These are phyloP conservation scores for Chaetomium strumarium DNA, from an alignment of 2,329 filamentous ascomycete genomes.

Conservation along the genomic window DNA sequence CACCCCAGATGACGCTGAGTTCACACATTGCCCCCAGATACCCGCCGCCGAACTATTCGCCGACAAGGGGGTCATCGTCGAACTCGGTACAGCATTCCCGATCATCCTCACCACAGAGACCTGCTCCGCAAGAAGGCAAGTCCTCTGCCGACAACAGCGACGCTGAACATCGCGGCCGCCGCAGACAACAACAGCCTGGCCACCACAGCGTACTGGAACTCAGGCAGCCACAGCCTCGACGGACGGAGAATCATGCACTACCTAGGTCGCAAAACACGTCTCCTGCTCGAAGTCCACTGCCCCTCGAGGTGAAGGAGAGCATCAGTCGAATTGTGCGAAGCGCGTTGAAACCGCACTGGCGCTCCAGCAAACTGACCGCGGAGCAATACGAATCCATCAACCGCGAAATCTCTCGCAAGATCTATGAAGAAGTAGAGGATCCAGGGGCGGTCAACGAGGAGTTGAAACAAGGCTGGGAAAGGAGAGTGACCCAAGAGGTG, in stretches of 20 bases:
- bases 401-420: slow-evolving; percentile 75
- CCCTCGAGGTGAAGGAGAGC: slow-evolving; percentile 77
- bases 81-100: slow-evolving; percentile 34
- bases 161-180: slow-evolving; percentile 26
- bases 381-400: slow-evolving; percentile 93
- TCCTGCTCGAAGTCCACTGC: slow-evolving; percentile 59
- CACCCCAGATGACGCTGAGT: slow-evolving; percentile 60
- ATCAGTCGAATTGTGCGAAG: slow-evolving; percentile 83
- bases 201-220: slow-evolving; percentile 38
- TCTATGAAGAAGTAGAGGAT: slow-evolving; percentile 66
- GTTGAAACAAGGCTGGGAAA: slow-evolving; percentile 65
- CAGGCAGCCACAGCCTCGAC: slow-evolving; percentile 47
- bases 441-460: slow-evolving; percentile 57
- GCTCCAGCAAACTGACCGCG: slow-evolving; percentile 70
- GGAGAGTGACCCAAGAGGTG: slow-evolving; percentile 72
- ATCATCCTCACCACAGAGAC: slow-evolving; percentile 26
- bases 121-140: slow-evolving; percentile 14
- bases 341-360: slow-evolving; percentile 77
- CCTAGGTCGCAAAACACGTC: slow-evolving; percentile 57
- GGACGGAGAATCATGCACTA: slow-evolving; percentile 37
- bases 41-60: slow-evolving; percentile 69
- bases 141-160: slow-evolving; percentile 25
- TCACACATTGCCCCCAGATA: slow-evolving; percentile 69
- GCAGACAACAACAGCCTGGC: slow-evolving; percentile 7
- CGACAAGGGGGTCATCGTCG: slow-evolving; percentile 37